These are phyloP conservation scores for Colletotrichum liaoningense DNA, from an alignment of 2,329 filamentous ascomycete genomes.

Conservation along the genomic window DNA sequence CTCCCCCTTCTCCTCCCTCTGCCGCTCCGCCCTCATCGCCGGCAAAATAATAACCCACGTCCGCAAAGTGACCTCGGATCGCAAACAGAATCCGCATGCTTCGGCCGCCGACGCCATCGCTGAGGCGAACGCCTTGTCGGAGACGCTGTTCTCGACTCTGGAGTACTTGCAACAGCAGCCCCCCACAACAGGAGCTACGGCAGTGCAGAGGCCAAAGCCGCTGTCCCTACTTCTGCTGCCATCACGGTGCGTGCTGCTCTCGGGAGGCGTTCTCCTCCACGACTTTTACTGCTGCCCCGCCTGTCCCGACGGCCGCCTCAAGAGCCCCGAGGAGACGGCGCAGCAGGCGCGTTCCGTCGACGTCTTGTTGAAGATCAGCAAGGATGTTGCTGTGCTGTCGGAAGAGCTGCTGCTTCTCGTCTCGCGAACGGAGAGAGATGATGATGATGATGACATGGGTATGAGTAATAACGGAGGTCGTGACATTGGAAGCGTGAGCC, in stretches of 20 bases:
- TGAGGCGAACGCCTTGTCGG: neutral
- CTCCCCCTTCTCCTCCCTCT: slow-evolving; percentile 63
- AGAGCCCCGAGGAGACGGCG: slow-evolving; percentile 38
- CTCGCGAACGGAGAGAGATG: slow-evolving; percentile 25
- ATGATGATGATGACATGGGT: slow-evolving; percentile 13
- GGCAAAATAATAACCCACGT: slow-evolving; percentile 47
- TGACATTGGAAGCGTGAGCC: slow-evolving; percentile 43
- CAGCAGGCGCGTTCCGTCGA: slow-evolving; percentile 48
- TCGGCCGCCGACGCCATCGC: slow-evolving; percentile 1
- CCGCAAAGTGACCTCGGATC: slow-evolving; percentile 35
- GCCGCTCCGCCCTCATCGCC: slow-evolving; percentile 50
- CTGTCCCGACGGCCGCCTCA: slow-evolving; percentile 38
- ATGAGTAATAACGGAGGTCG: slow-evolving; percentile 34
- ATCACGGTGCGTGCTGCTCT: slow-evolving; percentile 38
- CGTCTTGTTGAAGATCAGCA: slow-evolving; percentile 45
- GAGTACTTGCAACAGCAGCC: neutral
- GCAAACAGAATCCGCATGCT: slow-evolving; percentile 10
- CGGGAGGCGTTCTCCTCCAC: slow-evolving; percentile 43
- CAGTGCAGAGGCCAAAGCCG: neutral
- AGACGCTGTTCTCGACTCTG: neutral
- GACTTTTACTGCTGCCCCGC: slow-evolving; percentile 51
- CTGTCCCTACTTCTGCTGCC: slow-evolving; percentile 26
- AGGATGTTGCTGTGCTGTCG: slow-evolving; percentile 43
- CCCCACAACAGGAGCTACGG: neutral
- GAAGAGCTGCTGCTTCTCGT: slow-evolving; percentile 39